phyloP scores from a whole-genome alignment of 805 yeast species.

The Starmerella stellata region DNA sequence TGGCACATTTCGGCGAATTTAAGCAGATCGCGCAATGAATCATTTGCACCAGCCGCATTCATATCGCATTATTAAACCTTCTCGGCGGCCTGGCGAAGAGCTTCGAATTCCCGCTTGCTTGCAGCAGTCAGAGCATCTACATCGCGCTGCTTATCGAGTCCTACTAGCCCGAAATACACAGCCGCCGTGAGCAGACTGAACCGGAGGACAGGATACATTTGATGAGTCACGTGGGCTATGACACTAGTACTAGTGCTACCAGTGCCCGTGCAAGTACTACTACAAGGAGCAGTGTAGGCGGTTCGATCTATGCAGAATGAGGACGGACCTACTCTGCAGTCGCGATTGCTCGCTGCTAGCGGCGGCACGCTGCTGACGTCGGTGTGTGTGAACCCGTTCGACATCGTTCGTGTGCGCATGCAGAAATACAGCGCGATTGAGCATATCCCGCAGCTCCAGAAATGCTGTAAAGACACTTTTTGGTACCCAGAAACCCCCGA shows the following conservation, averaged over 20 bases:
- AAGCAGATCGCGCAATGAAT: too few relatives aligned
- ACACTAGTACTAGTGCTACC: too few relatives aligned
- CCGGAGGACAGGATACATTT: conserved; percentile 13
- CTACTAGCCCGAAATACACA: conserved; percentile 18
- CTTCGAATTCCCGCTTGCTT: conserved; percentile 7
- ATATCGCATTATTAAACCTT: too few relatives aligned
- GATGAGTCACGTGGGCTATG: too few relatives aligned
- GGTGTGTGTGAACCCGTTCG: conserved; percentile 28
- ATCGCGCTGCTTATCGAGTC: conserved; percentile 8
- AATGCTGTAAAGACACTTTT: conserved; percentile 25
- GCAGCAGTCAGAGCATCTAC: conserved; percentile 5
- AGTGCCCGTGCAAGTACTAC: too few relatives aligned
- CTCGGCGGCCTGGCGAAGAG: background rate
- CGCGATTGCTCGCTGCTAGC: conserved; percentile 25
- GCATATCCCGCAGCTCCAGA: conserved; percentile 1
- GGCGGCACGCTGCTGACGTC: conserved; percentile 28
- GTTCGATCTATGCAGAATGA: background rate
- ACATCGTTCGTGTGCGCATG: conserved; percentile 28
- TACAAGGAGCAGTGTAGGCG: too few relatives aligned
- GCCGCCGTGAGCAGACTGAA: conserved; percentile 13
- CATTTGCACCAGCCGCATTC: too few relatives aligned
- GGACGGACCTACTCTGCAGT: conserved; percentile 1
- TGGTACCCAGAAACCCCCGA: conserved; percentile 21
- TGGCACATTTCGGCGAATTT: too few relatives aligned
- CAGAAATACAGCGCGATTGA: conserved; percentile 23